Evolutionary conservation across 1,284 basidiomycete species (phyloP).

Genomic region (Vanrija humicola): DNA sequence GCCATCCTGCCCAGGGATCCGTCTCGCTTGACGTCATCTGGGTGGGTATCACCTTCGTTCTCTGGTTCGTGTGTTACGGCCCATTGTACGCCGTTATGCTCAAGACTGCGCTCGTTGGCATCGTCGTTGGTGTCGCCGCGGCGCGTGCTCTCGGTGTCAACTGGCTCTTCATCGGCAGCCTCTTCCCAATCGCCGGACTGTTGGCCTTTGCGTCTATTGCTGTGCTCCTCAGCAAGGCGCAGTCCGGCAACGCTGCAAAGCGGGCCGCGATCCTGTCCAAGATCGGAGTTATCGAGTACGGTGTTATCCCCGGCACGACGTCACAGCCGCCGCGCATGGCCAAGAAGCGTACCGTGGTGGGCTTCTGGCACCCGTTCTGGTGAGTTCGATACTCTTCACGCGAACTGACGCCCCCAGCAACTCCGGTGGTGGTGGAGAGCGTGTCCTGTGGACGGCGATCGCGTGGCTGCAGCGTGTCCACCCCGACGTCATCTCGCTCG

Average conservation of each 20-base stretch:
- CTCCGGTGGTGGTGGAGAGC: slow-evolving; percentile 94
- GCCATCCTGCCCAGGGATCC: slow-evolving; percentile 62
- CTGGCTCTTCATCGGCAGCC: slow-evolving; percentile 35
- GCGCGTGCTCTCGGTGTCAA: slow-evolving; percentile 29
- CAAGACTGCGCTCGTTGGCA: slow-evolving; percentile 12
- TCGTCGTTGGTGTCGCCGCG: neutral
- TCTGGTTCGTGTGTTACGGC: slow-evolving; percentile 39
- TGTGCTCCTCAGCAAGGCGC: slow-evolving; percentile 15
- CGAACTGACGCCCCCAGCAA: slow-evolving; percentile 58
- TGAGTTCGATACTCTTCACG: slow-evolving; percentile 47
- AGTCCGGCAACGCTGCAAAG: slow-evolving; percentile 27
- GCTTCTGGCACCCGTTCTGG: slow-evolving; percentile 97
- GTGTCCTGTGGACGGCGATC: slow-evolving; percentile 92
- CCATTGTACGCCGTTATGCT: slow-evolving; percentile 20
- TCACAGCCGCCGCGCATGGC: slow-evolving; percentile 27
- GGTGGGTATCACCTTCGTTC: slow-evolving; percentile 32
- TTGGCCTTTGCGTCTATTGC: slow-evolving; percentile 17
- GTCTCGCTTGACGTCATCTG: slow-evolving; percentile 66
- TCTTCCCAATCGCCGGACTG: slow-evolving; percentile 35
- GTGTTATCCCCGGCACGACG: slow-evolving; percentile 28
- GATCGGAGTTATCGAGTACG: slow-evolving; percentile 32
- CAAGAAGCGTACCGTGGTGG: slow-evolving; percentile 55
- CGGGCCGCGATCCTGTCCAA: slow-evolving; percentile 25
- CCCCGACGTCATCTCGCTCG: slow-evolving; percentile 66
- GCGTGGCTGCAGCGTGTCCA: slow-evolving; percentile 70